phyloP scores from a whole-genome alignment of 2,329 filamentous ascomycete species.

The Hawksworthiomyces lignivorus region DNA sequence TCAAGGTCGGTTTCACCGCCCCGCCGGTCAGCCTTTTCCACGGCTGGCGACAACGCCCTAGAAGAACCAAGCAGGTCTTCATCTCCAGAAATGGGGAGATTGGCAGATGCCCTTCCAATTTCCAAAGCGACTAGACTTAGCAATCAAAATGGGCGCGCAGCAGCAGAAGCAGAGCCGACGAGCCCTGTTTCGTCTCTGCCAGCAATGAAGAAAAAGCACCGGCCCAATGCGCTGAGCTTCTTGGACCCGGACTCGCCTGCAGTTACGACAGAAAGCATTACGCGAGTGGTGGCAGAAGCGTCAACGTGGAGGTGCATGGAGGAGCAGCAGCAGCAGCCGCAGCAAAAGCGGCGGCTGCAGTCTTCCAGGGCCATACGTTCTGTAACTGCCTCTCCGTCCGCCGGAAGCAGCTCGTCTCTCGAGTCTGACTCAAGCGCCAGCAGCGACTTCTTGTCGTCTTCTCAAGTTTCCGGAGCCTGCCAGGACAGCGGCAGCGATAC shows the following conservation, averaged over 20 bases:
- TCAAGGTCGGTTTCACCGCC: slow-evolving; percentile 1
- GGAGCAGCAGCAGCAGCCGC: slow-evolving; percentile 6
- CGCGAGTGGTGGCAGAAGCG: slow-evolving; percentile 24
- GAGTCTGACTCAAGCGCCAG: slow-evolving; percentile 19
- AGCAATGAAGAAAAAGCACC: slow-evolving; percentile 5
- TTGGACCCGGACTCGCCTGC: slow-evolving; percentile 52
- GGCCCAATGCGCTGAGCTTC: slow-evolving; percentile 41
- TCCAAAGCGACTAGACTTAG: too few species aligned
- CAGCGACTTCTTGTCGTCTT: slow-evolving; percentile 31
- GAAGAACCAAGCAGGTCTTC: too few species aligned
- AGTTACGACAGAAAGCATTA: slow-evolving; percentile 26
- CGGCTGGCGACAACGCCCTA: too few species aligned
- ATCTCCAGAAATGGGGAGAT: too few species aligned
- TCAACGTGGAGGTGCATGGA: slow-evolving; percentile 19
- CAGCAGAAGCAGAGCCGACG: neutral
- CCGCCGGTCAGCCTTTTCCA: neutral
- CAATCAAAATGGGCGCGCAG: too few species aligned
- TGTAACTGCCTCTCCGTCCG: neutral
- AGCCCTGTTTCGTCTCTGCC: neutral
- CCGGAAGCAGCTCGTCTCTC: neutral
- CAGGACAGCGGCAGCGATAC: slow-evolving; percentile 38
- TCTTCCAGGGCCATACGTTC: slow-evolving; percentile 15
- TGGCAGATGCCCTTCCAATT: too few species aligned
- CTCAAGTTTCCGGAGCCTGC: too few species aligned
- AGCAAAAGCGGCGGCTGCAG: slow-evolving; percentile 11